Percentiles rank a stretch among this genome's conserved stretches.
These are phyloP conservation scores for Rhodotorula sp. DNA, from an alignment of 1,284 basidiomycete species.

Conservation along the genomic window DNA sequence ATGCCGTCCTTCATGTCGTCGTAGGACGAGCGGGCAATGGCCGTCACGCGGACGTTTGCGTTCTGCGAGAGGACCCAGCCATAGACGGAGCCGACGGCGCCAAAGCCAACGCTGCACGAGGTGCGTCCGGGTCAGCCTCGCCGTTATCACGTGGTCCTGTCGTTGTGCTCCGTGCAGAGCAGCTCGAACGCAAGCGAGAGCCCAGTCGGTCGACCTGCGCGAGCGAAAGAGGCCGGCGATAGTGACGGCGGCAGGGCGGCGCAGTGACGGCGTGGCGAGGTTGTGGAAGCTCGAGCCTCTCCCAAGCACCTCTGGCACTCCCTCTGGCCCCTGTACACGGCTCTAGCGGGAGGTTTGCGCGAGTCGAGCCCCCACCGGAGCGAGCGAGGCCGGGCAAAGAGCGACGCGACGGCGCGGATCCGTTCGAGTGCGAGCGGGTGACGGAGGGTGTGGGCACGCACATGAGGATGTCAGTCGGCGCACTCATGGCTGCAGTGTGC, in stretches of 20 bases:
- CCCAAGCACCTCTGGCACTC: no score
- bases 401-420: not conserved
- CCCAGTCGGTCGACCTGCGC: not conserved
- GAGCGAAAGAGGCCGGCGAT: not conserved
- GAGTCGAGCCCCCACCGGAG: not conserved
- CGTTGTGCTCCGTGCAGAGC: no score
- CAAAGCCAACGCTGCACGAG: constrained; percentile 29
- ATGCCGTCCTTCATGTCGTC: constrained; percentile 34
- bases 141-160: no score
- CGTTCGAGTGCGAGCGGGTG: not conserved
- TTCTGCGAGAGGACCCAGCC: constrained; percentile 36
- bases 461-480: constrained; percentile 31
- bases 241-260: not conserved
- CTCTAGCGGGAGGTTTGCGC: no score
- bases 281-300: no score
- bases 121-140: no score
- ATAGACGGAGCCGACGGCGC: constrained; percentile 36
- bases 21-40: constrained; percentile 32
- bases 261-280: not conserved
- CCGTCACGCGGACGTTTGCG: constrained; percentile 36
- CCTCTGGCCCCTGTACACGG: no score
- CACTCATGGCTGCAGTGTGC: constrained; percentile 9
- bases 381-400: not conserved
- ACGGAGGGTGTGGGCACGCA: not conserved
- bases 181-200: not conserved